Conservation (phyloP, 495 filamentous ascomycete species). For the Hyaloscypha variabilis region DNA sequence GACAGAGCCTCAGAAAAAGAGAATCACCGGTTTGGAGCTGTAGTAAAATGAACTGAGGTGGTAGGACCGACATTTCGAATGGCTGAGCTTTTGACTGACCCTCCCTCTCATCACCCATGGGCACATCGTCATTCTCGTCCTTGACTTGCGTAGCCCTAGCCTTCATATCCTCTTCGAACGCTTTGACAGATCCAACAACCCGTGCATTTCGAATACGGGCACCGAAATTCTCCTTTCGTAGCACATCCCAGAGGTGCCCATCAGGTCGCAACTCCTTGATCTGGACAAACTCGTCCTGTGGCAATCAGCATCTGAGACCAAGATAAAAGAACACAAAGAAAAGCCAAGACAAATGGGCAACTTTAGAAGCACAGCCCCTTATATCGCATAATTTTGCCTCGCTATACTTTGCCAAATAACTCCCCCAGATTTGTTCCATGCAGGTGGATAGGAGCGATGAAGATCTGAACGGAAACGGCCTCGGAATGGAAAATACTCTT, state of each 20-base stretch:
- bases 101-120: conserved; percentile 27
- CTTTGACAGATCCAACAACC: conserved; percentile 46
- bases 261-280: conserved; percentile 67
- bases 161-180: conserved; percentile 20
- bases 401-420: not conserved
- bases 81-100: conserved; percentile 10
- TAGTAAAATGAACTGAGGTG: conserved; percentile 77
- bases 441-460: not conserved
- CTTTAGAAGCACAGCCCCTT: not conserved
- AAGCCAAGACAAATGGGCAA: not conserved
- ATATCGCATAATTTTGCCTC: not conserved
- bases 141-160: conserved; percentile 29
- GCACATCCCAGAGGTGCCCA: conserved; percentile 69
- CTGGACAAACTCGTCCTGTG: conserved; percentile 64
- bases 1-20: conserved; percentile 68
- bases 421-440: not conserved
- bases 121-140: conserved; percentile 37
- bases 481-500: conserved; percentile 32
- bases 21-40: conserved; percentile 69
- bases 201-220: conserved; percentile 67
- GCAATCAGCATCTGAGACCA: conserved; percentile 32
- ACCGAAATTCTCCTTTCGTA: conserved; percentile 74
- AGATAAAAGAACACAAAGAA: too few relatives aligned
- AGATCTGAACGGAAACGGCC: not conserved
- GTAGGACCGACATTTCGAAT: conserved; percentile 41